These are phyloP conservation scores for Amanita rubescens DNA, from an alignment of 768 basidiomycete genomes.

Conservation along the genomic window DNA sequence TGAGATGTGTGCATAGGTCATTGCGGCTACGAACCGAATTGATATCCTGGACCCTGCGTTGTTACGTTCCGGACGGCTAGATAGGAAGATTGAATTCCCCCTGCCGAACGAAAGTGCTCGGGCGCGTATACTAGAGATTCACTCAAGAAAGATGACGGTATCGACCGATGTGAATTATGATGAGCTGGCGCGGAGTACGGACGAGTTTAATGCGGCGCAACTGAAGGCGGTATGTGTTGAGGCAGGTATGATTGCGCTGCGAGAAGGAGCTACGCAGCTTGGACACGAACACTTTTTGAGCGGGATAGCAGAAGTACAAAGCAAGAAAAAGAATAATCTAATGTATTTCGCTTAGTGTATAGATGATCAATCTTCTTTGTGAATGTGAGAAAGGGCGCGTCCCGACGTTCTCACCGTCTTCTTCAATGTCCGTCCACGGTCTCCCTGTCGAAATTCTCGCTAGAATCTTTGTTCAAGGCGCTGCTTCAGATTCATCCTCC, in stretches of 20 bases:
- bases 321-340: constrained; percentile 99
- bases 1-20: constrained; percentile 54
- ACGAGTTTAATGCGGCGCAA: constrained; percentile 98
- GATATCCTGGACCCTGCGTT: constrained; percentile 97
- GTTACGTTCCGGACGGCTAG: constrained; percentile 95
- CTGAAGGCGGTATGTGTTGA: constrained; percentile 98
- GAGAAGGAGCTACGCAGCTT: constrained; percentile 85
- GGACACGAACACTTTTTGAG: constrained; percentile 95
- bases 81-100: constrained; percentile 98
- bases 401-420: constrained; percentile 7
- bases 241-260: constrained; percentile 96
- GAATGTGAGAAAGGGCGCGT: neutral
- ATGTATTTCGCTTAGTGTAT: constrained; percentile 78
- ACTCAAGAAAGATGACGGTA: constrained; percentile 93
- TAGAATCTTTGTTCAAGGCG: constrained; percentile 49
- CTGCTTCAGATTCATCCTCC: constrained; percentile 35
- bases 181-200: constrained; percentile 92
- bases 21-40: constrained; percentile 97
- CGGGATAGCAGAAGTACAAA: constrained; percentile 90
- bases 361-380: neutral
- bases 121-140: constrained; percentile 93
- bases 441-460: constrained; percentile 56
- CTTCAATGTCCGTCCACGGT: constrained; percentile 28
- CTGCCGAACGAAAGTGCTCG: constrained; percentile 95
- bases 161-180: constrained; percentile 90